Evolutionary conservation across 345 rosid genomes (phyloP).

Genomic region (Camelina laxa): DNA sequence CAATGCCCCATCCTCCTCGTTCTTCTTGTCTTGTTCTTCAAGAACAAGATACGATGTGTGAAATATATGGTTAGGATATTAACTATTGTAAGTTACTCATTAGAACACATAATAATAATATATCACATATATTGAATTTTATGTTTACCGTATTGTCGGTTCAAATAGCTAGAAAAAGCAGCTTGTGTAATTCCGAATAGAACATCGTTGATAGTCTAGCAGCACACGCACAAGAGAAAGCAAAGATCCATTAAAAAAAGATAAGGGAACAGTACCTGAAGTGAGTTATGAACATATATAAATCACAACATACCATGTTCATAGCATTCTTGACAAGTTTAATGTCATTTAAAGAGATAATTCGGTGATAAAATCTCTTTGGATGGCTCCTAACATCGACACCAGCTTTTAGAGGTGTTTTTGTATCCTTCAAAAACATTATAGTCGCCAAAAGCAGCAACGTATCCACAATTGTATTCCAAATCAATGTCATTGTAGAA

Average conservation of each 20-base stretch:
- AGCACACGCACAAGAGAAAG: neutral
- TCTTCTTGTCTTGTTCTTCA: slow-evolving; percentile 22
- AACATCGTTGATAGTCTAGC: slow-evolving; percentile 77
- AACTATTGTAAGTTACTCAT: neutral
- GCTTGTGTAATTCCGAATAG: slow-evolving; percentile 69
- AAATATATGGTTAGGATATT: neutral
- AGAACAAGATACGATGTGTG: neutral
- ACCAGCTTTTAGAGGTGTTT: slow-evolving; percentile 56
- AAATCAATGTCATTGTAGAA: slow-evolving; percentile 44
- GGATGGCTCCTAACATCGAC: slow-evolving; percentile 20
- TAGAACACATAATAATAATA: too few relatives aligned
- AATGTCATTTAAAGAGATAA: slow-evolving; percentile 59
- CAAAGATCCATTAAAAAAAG: slow-evolving; percentile 11
- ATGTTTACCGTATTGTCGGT: slow-evolving; percentile 16
- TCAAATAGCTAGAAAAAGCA: slow-evolving; percentile 59
- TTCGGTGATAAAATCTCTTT: slow-evolving; percentile 54
- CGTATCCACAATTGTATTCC: slow-evolving; percentile 61
- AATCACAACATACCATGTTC: slow-evolving; percentile 33
- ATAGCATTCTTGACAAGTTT: slow-evolving; percentile 42
- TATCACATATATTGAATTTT: neutral
- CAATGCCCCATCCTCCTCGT: slow-evolving; percentile 11
- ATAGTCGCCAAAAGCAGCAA: slow-evolving; percentile 46
- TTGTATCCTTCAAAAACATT: slow-evolving; percentile 55
- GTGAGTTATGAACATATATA: neutral
- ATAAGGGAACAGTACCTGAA: neutral